Percentiles rank a stretch among this genome's conserved stretches.
phyloP scores from a whole-genome alignment of 768 basidiomycete genomes.

The Boletus sp. region DNA sequence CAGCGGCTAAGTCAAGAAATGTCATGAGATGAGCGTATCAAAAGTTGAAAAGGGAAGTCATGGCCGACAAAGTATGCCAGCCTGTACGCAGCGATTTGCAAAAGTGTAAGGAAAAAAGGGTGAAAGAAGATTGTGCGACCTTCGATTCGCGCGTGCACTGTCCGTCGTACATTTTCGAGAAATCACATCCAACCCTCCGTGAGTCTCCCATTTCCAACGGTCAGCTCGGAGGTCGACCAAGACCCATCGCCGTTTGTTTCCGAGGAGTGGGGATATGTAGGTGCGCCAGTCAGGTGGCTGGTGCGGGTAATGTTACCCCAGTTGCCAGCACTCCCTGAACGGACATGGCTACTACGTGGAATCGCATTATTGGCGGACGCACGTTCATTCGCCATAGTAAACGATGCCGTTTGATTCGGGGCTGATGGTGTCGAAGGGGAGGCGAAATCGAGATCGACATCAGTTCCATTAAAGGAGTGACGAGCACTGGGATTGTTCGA shows the following conservation, averaged over 20 bases:
- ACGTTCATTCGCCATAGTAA: conserved; percentile 39
- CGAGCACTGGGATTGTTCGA: conserved; percentile 52
- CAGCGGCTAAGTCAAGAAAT: conserved; percentile 36
- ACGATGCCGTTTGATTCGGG: conserved; percentile 42
- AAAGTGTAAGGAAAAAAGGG: conserved; percentile 5
- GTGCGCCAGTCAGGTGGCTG: conserved; percentile 47
- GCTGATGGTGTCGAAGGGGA: conserved; percentile 54
- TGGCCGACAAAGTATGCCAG: conserved; percentile 10
- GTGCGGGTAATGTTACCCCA: conserved; percentile 66
- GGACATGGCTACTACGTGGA: conserved; percentile 61
- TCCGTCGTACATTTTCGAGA: conserved; percentile 5
- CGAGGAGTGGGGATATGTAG: conserved; percentile 54
- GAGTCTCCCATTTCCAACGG: conserved; percentile 49
- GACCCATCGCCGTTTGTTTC: conserved; percentile 54
- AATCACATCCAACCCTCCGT: conserved; percentile 48
- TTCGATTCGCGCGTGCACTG: conserved; percentile 19
- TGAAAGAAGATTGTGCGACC: conserved; percentile 42
- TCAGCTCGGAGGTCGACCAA: conserved; percentile 57
- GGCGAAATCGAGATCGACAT: conserved; percentile 57
- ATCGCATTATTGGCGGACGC: conserved; percentile 31
- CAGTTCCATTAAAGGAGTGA: conserved; percentile 76
- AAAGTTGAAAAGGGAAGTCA: conserved; percentile 23
- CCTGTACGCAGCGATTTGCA: conserved; percentile 6
- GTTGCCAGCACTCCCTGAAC: conserved; percentile 79
- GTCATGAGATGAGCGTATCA: conserved; percentile 30